These are phyloP conservation scores for Lotmaria passim DNA, from an alignment of 208 protist genomes.

Conservation along the genomic window DNA sequence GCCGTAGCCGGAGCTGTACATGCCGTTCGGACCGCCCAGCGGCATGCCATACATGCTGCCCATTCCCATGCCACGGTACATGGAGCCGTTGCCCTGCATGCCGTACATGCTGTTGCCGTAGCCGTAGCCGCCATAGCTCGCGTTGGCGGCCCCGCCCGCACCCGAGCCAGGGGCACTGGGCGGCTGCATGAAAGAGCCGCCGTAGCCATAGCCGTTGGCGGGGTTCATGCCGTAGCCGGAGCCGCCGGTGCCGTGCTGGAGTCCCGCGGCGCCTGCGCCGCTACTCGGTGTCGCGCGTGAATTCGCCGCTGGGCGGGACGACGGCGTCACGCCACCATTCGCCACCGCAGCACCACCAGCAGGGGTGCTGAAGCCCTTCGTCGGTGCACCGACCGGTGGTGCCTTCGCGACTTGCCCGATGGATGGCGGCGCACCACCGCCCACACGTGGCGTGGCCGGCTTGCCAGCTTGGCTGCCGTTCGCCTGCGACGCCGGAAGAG, in stretches of 20 bases:
- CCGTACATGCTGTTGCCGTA: slow-evolving; percentile 34
- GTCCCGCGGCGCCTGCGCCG: neutral
- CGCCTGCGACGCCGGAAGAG: neutral
- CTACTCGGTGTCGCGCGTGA: neutral
- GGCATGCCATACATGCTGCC: slow-evolving; percentile 34
- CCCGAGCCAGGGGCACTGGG: neutral
- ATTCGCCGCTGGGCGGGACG: neutral
- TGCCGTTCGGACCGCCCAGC: slow-evolving; percentile 15
- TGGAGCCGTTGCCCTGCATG: slow-evolving; percentile 24
- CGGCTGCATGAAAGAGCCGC: slow-evolving; percentile 14
- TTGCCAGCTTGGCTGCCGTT: neutral
- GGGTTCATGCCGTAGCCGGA: slow-evolving; percentile 17
- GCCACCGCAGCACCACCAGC: neutral
- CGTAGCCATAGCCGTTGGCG: slow-evolving; percentile 10
- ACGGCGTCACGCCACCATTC: neutral
- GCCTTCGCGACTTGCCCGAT: neutral
- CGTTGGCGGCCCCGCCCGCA: neutral
- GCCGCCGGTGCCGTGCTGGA: slow-evolving; percentile 10
- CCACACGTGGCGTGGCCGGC: slow-evolving; percentile 10
- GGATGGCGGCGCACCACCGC: neutral
- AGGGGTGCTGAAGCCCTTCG: neutral
- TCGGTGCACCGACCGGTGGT: neutral
- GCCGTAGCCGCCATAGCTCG: too few relatives aligned
- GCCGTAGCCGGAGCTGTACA: slow-evolving; percentile 28
- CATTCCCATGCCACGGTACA: slow-evolving; percentile 26